These are phyloP conservation scores for Citrus reticulata DNA, from an alignment of 345 rosid genomes.

Conservation along the genomic window DNA sequence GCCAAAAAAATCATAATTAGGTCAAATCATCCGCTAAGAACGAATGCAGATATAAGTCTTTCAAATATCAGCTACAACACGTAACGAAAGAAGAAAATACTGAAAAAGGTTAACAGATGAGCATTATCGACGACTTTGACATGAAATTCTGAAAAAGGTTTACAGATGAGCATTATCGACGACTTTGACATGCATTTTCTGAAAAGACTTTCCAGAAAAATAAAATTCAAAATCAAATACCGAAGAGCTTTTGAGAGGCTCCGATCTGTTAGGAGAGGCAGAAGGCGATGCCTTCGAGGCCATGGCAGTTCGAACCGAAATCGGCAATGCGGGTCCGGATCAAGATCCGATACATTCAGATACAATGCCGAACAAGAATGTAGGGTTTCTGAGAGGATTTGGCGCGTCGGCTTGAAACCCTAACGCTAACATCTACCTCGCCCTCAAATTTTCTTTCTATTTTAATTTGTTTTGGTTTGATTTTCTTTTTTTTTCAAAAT, in stretches of 20 bases:
- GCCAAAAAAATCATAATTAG: neutral
- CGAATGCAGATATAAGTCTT: neutral
- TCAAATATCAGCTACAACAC: neutral
- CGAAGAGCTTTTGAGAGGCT: constrained; percentile 32
- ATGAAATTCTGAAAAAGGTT: neutral
- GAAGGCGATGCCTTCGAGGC: constrained; percentile 57
- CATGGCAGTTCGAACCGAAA: constrained; percentile 46
- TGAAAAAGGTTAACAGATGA: constrained; percentile 1
- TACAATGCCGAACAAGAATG: constrained; percentile 20
- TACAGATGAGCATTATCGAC: neutral
- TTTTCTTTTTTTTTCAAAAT: neutral
- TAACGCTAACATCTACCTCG: constrained; percentile 24
- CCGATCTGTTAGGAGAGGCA: constrained; percentile 66
- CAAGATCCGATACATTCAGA: constrained; percentile 42
- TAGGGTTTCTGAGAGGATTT: constrained; percentile 24
- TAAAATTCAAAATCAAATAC: constrained; percentile 27
- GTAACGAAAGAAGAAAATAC: neutral
- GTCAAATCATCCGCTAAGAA: neutral
- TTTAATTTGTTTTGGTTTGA: neutral
- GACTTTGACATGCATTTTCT: neutral
- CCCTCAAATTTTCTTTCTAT: neutral
- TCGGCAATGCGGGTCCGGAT: constrained; percentile 29
- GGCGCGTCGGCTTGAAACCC: constrained; percentile 68
- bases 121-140: neutral
- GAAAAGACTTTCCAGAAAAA: neutral